Base-by-base conservation (phyloP, 2,329 filamentous ascomycete species). In the Neopestalotiopsis clavispora region DNA sequence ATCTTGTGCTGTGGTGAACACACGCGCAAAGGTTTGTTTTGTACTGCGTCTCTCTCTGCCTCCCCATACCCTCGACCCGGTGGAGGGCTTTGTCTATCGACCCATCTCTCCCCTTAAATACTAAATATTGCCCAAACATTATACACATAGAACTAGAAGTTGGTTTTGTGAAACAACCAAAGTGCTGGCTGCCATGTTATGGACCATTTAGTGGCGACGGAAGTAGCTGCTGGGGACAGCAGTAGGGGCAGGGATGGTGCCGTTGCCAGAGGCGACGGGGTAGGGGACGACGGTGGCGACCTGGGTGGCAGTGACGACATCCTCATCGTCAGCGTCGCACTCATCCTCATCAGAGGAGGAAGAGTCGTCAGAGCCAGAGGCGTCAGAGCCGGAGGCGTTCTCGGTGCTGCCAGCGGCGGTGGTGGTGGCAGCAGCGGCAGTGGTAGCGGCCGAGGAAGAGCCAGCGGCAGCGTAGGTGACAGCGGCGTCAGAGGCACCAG, bases 251-350 rank as follows among this genome's bases (percentile, higher is more conserved):
- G 79, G 71, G 68, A 70, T 70, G 64, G 81, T 80, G 69, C 77
- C 77, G 78, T 82, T 81, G 72, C 70, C 74, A 66, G 69, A 68
- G 71, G 76, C 76, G 65, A 75, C 77, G 64, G 83, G 83, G 79
- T 79, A 83, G 72, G 83, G 83, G 69, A 82, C 75, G 69, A 75
- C 73, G 65, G 73, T 77, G 42, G 75, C 72, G 62, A 73, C 75
- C 38, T 74, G 74, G 38, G 74, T 77, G 58, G 74, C 76, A 38
- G 74, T 77, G 64, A 81, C 78, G 66, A 80, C 81, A 69, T 80
- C 77, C 76, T 65, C 76, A 69, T 71, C 71, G 52, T 77, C 76
- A 52, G 74, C 64, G 7, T 69, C 68, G 72, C 72, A 74, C 57
- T 73, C 72, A 28, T 72, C 69, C 2, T 34, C 64, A n/a, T 38